A percentile compares a stretch with the other conserved stretches of the same genome.
Evolutionary conservation across 257 asterid genomes (phyloP).

Genomic region (Lithospermum erythrorhizon): DNA sequence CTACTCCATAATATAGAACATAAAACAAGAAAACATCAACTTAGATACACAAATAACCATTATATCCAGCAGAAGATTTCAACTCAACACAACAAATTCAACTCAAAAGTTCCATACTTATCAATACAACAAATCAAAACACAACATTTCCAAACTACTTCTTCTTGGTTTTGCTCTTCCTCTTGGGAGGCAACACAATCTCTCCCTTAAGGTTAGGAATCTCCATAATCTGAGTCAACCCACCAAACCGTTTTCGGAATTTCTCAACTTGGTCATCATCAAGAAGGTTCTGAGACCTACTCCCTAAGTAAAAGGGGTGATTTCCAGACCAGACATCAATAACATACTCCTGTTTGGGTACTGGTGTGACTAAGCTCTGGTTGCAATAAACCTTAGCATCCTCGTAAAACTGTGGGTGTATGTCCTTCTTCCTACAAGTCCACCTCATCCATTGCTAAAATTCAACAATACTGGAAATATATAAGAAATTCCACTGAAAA

Average conservation of each 20-base stretch:
- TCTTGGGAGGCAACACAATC: conserved; percentile 72
- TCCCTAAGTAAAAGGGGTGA: conserved; percentile 87
- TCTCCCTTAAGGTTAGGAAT: conserved; percentile 91
- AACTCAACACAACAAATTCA: background rate
- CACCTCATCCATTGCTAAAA: conserved; percentile 40
- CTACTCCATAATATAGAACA: background rate
- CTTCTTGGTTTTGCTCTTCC: conserved; percentile 53
- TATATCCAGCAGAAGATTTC: too few relatives aligned
- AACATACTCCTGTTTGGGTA: conserved; percentile 80
- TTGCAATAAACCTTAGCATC: conserved; percentile 86
- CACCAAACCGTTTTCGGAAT: conserved; percentile 66
- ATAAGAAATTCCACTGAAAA: too few relatives aligned
- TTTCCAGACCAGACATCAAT: conserved; percentile 98
- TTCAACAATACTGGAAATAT: too few relatives aligned
- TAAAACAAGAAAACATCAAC: background rate
- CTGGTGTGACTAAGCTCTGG: conserved; percentile 95
- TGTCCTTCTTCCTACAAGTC: conserved; percentile 82
- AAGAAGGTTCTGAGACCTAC: conserved; percentile 42
- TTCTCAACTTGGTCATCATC: conserved; percentile 88
- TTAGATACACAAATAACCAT: background rate
- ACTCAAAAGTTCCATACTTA: background rate
- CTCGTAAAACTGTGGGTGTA: conserved; percentile 71
- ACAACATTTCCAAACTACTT: conserved; percentile 23
- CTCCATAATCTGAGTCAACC: conserved; percentile 54
- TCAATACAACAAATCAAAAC: background rate